Conservation (phyloP, 345 rosid species). For the Arabidopsis thaliana region DNA sequence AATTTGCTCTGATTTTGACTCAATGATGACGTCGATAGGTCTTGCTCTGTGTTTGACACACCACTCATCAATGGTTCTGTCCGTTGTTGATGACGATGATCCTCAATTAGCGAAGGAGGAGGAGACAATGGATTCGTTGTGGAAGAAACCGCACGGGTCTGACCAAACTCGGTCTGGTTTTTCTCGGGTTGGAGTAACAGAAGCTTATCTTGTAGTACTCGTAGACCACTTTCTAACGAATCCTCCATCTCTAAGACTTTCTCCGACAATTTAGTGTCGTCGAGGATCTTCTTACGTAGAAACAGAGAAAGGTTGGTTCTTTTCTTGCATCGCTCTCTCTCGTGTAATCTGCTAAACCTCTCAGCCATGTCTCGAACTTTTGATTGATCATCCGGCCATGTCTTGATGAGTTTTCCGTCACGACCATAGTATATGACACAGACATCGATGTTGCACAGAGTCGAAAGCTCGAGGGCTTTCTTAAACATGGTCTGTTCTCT, state of each 20-base stretch:
- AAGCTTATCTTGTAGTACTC: too few species aligned
- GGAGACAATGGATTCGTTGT: background rate
- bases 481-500: too few species aligned
- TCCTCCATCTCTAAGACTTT: too few species aligned
- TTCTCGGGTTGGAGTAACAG: too few species aligned
- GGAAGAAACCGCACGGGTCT: background rate
- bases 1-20: background rate
- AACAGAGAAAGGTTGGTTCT: background rate
- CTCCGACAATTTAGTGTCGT: too few species aligned
- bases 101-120: background rate
- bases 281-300: too few species aligned
- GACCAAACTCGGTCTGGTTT: background rate
- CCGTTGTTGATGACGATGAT: background rate
- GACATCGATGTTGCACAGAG: background rate
- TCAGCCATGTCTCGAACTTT: constrained; percentile 4
- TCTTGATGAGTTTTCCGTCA: background rate
- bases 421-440: background rate
- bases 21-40: background rate
- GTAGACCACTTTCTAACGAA: too few species aligned
- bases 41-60: background rate
- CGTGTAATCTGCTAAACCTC: background rate
- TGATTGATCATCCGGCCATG: constrained; percentile 6
- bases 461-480: background rate
- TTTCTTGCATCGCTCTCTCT: constrained; percentile 5
- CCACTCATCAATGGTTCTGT: background rate